Percentiles rank a stretch among this genome's conserved stretches.
These are phyloP conservation scores for Colletotrichum sojae DNA, from an alignment of 2,329 filamentous ascomycete species.

Conservation along the genomic window DNA sequence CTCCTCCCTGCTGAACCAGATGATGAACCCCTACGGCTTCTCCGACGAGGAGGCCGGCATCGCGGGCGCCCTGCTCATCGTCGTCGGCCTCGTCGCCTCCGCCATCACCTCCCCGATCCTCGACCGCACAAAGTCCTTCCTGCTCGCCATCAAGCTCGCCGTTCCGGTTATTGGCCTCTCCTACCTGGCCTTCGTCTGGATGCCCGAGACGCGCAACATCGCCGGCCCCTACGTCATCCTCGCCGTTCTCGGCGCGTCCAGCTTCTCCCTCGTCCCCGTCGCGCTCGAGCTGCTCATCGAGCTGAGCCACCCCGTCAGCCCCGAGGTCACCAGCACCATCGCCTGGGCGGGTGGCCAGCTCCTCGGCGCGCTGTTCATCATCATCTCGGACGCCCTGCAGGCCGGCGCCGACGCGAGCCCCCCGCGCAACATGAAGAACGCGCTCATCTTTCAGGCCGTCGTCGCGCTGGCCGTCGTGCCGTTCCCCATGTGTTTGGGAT, in stretches of 20 bases:
- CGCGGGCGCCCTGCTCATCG: constrained; percentile 88
- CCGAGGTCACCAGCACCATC: constrained; percentile 86
- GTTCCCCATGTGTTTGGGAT: constrained; percentile 76
- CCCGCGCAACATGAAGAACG: constrained; percentile 79
- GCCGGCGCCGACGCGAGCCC: constrained; percentile 67
- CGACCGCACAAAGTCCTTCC: constrained; percentile 86
- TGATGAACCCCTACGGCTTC: constrained; percentile 89
- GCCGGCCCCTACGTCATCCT: constrained; percentile 82
- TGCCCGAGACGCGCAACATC: constrained; percentile 67
- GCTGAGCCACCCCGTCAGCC: constrained; percentile 87
- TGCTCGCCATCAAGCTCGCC: constrained; percentile 79
- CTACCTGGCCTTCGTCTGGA: constrained; percentile 87
- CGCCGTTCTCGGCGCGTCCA: constrained; percentile 82
- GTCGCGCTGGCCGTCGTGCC: constrained; percentile 76
- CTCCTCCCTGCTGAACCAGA: constrained; percentile 90
- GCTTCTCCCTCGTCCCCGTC: constrained; percentile 86
- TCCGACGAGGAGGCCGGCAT: constrained; percentile 88
- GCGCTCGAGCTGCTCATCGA: constrained; percentile 90
- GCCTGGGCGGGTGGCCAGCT: constrained; percentile 92
- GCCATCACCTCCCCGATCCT: constrained; percentile 86
- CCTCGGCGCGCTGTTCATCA: constrained; percentile 86
- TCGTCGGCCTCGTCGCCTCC: constrained; percentile 84
- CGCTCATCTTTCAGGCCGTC: constrained; percentile 85
- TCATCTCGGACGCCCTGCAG: constrained; percentile 84
- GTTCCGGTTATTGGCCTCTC: constrained; percentile 80